A percentile compares a stretch with the other conserved stretches of the same genome.
phyloP scores from a whole-genome alignment of 805 yeast species.

The Ogataea henricii region DNA sequence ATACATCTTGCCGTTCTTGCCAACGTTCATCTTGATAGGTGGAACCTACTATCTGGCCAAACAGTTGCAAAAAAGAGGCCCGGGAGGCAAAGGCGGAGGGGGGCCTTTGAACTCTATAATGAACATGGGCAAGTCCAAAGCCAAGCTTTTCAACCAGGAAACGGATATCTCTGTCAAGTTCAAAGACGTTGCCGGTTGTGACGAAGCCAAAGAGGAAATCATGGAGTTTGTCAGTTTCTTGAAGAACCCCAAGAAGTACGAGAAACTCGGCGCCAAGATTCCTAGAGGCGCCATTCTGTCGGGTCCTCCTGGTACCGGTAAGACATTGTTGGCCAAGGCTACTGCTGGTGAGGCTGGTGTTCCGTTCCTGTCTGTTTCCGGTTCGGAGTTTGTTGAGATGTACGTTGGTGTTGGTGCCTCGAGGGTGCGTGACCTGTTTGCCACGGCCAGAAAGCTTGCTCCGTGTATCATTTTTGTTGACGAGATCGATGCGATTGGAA shows the following conservation, averaged over 20 bases:
- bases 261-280: slow-evolving; percentile 91
- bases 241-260: slow-evolving; percentile 88
- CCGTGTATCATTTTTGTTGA: slow-evolving; percentile 97
- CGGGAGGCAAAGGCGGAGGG: slow-evolving; percentile 56
- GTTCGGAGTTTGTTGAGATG: slow-evolving; percentile 98
- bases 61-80: slow-evolving; percentile 37
- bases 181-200: slow-evolving; percentile 95
- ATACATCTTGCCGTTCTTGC: slow-evolving; percentile 71
- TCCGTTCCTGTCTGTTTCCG: slow-evolving; percentile 93
- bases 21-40: slow-evolving; percentile 87
- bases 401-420: slow-evolving; percentile 99
- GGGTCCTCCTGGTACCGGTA: slow-evolving; percentile 99
- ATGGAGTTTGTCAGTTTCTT: slow-evolving; percentile 96
- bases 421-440: slow-evolving; percentile 92
- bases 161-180: slow-evolving; percentile 87
- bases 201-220: slow-evolving; percentile 95
- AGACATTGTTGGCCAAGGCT: slow-evolving; percentile 93
- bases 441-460: slow-evolving; percentile 89
- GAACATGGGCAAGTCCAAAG: slow-evolving; percentile 86
- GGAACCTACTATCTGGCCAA: slow-evolving; percentile 72
- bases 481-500: slow-evolving; percentile 99
- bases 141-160: slow-evolving; percentile 88
- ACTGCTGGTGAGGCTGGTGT: slow-evolving; percentile 99
- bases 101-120: slow-evolving; percentile 83
- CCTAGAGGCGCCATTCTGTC: slow-evolving; percentile 97